phyloP scores from a whole-genome alignment of 768 basidiomycete genomes.

The Mycena indigotica region DNA sequence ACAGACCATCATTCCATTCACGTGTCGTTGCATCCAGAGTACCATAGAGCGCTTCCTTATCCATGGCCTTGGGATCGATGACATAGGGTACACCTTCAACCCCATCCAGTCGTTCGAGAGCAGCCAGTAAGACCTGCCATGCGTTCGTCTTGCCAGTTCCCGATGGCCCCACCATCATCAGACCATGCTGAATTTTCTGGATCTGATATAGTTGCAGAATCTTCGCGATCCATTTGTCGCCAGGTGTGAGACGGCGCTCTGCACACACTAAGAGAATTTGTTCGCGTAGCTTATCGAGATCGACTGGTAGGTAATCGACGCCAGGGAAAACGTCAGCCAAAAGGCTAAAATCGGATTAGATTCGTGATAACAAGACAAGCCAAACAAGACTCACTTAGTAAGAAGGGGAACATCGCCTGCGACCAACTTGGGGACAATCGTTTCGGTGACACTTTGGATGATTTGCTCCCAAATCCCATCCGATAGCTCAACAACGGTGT shows the following conservation, averaged over 20 bases:
- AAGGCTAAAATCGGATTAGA: conserved; percentile 65
- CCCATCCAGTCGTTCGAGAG: conserved; percentile 89
- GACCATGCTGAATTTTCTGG: conserved; percentile 98
- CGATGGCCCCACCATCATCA: conserved; percentile 99
- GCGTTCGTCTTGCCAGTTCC: conserved; percentile 97
- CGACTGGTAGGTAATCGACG: conserved; percentile 86
- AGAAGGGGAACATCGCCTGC: conserved; percentile 95
- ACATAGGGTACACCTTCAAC: conserved; percentile 92
- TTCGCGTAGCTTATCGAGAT: conserved; percentile 81
- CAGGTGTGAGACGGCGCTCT: conserved; percentile 82
- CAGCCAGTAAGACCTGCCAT: conserved; percentile 91
- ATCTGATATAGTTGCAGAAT: conserved; percentile 98
- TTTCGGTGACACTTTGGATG: conserved; percentile 97
- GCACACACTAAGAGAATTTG: conserved; percentile 86
- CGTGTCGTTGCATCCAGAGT: conserved; percentile 96
- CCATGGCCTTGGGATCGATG: conserved; percentile 98
- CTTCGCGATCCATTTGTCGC: conserved; percentile 91
- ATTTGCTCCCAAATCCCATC: conserved; percentile 87
- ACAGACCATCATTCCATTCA: conserved; percentile 99
- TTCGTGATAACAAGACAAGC: neutral
- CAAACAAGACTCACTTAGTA: conserved; percentile 64
- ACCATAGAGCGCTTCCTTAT: conserved; percentile 97
- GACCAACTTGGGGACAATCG: conserved; percentile 96
- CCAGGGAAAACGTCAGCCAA: conserved; percentile 98
- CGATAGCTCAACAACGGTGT: conserved; percentile 57